Evolutionary conservation across 164 flowering plant species (phyloP).

Genomic region (Macadamia integrifolia): DNA sequence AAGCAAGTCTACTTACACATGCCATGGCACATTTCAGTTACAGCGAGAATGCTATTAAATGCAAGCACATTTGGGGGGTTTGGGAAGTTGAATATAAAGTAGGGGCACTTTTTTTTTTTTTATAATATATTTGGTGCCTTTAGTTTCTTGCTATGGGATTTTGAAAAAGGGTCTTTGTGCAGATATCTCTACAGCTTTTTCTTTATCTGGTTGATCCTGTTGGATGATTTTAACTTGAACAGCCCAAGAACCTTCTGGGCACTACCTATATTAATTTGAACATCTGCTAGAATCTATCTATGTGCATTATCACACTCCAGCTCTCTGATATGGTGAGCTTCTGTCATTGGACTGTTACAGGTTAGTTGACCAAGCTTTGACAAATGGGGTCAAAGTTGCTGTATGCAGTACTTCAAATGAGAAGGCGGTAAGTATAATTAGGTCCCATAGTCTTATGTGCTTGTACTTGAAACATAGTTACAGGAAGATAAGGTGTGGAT

Average conservation of each 20-base stretch:
- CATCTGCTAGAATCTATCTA: neutral
- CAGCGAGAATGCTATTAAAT: too few relatives aligned
- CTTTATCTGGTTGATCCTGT: neutral
- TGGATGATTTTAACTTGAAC: neutral
- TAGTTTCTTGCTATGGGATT: too few relatives aligned
- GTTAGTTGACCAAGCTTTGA: conserved; percentile 87
- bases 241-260: too few relatives aligned
- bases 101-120: too few relatives aligned
- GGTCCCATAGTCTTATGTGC: conserved; percentile 26
- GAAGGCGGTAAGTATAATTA: conserved; percentile 84
- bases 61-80: too few relatives aligned
- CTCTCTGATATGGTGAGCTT: conserved; percentile 8
- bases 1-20: too few relatives aligned
- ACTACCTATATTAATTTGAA: neutral
- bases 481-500: neutral
- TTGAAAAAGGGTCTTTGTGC: too few relatives aligned
- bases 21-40: too few relatives aligned
- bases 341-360: conserved; percentile 31
- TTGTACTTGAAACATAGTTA: neutral
- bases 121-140: too few relatives aligned
- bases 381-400: conserved; percentile 77
- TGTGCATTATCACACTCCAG: neutral
- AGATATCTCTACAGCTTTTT: too few relatives aligned
- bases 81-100: too few relatives aligned
- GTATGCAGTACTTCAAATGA: conserved; percentile 99